Evolutionary conservation across 805 yeast genomes (phyloP).

Genomic region (Candida ascalaphidarum): DNA sequence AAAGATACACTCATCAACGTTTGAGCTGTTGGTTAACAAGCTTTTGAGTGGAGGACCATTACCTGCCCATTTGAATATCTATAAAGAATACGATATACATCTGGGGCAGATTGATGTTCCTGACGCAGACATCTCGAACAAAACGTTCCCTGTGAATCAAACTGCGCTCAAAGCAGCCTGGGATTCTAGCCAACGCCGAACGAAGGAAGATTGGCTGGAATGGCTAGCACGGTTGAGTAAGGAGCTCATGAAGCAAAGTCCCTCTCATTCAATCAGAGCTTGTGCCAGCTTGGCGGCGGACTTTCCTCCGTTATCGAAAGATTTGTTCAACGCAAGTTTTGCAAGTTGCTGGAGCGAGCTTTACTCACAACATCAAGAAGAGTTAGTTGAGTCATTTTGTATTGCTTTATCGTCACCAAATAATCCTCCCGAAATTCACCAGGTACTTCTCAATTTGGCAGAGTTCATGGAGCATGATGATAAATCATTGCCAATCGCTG

Average conservation of each 20-base stretch:
- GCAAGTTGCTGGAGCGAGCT: slow-evolving; percentile 94
- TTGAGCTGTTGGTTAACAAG: slow-evolving; percentile 75
- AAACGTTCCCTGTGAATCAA: slow-evolving; percentile 65
- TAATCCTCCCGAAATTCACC: slow-evolving; percentile 93
- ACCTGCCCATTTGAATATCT: slow-evolving; percentile 67
- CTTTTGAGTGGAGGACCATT: slow-evolving; percentile 78
- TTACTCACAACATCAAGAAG: slow-evolving; percentile 83
- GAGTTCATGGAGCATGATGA: slow-evolving; percentile 98
- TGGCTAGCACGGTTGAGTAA: slow-evolving; percentile 87
- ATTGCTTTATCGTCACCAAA: slow-evolving; percentile 83
- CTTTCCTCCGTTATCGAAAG: slow-evolving; percentile 81
- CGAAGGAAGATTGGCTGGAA: slow-evolving; percentile 96
- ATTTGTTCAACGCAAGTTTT: slow-evolving; percentile 88
- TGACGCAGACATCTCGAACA: slow-evolving; percentile 59
- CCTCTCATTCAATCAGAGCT: slow-evolving; percentile 89
- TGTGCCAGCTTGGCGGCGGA: slow-evolving; percentile 85
- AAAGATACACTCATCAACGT: slow-evolving; percentile 61
- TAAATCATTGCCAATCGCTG: slow-evolving; percentile 84
- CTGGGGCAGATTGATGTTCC: slow-evolving; percentile 39
- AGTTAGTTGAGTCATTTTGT: slow-evolving; percentile 76
- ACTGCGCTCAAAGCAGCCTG: slow-evolving; percentile 70
- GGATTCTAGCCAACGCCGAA: slow-evolving; percentile 85
- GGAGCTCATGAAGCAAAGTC: slow-evolving; percentile 82
- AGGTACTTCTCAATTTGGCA: slow-evolving; percentile 78
- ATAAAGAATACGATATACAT: slow-evolving; percentile 44